Evolutionary conservation across 2,329 filamentous ascomycete genomes (phyloP).

Genomic region (Hypoxylon sp.): DNA sequence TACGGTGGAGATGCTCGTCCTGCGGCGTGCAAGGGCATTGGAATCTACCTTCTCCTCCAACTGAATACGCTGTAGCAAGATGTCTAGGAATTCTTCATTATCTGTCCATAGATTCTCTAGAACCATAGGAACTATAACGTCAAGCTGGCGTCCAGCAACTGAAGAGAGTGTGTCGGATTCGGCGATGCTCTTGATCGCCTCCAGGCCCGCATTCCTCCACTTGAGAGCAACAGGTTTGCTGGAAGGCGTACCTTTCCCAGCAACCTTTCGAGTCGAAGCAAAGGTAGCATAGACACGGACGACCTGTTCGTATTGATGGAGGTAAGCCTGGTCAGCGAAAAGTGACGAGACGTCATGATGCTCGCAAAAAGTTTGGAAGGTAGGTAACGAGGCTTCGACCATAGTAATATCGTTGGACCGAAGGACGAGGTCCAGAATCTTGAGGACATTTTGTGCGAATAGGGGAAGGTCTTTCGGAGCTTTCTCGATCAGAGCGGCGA

Average conservation of each 20-base stretch:
- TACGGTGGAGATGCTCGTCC: slow-evolving; percentile 82
- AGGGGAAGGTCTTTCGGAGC: slow-evolving; percentile 88
- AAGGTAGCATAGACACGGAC: slow-evolving; percentile 82
- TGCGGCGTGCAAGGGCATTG: slow-evolving; percentile 69
- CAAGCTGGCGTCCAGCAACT: slow-evolving; percentile 78
- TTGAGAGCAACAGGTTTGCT: slow-evolving; percentile 80
- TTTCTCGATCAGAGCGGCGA: slow-evolving; percentile 92
- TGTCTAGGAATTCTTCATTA: slow-evolving; percentile 72
- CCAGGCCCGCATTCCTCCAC: slow-evolving; percentile 77
- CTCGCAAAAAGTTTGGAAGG: slow-evolving; percentile 87
- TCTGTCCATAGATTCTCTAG: slow-evolving; percentile 86
- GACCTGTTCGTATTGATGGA: slow-evolving; percentile 82
- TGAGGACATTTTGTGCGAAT: slow-evolving; percentile 84
- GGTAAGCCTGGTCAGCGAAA: slow-evolving; percentile 84
- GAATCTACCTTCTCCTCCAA: slow-evolving; percentile 73
- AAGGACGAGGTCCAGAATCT: slow-evolving; percentile 83
- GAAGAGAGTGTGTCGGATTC: slow-evolving; percentile 80
- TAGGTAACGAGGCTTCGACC: slow-evolving; percentile 87
- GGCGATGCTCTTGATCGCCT: slow-evolving; percentile 82
- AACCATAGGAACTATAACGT: slow-evolving; percentile 82
- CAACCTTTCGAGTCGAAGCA: slow-evolving; percentile 69
- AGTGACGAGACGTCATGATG: slow-evolving; percentile 88
- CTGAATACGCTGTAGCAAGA: slow-evolving; percentile 72
- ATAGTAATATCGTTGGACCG: slow-evolving; percentile 88
- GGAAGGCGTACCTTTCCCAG: slow-evolving; percentile 61